These are phyloP conservation scores for Phaeomoniella chlamydospora DNA, from an alignment of 2,329 filamentous ascomycete genomes.

Conservation along the genomic window DNA sequence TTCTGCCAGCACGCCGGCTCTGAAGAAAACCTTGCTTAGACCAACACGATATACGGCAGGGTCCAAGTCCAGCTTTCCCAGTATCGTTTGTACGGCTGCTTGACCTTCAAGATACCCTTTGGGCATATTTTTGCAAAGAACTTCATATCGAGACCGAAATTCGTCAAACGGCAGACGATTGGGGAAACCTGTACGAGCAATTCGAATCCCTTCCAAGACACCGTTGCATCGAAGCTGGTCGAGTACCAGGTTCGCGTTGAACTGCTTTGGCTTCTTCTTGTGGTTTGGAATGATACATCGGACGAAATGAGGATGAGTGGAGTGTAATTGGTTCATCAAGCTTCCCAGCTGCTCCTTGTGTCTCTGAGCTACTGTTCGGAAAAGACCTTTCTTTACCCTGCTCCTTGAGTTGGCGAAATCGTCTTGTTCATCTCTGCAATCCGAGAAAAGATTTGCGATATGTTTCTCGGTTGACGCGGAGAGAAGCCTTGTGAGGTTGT, in stretches of 20 bases:
- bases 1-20: conserved; percentile 87
- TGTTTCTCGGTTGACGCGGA: conserved; percentile 72
- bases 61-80: conserved; percentile 79
- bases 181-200: conserved; percentile 91
- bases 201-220: conserved; percentile 96
- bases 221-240: conserved; percentile 97
- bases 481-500: conserved; percentile 84
- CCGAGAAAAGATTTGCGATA: conserved; percentile 68
- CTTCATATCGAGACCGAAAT: conserved; percentile 90
- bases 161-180: conserved; percentile 86
- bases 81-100: conserved; percentile 67
- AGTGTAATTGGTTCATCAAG: conserved; percentile 85
- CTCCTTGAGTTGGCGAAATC: conserved; percentile 53
- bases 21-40: conserved; percentile 94
- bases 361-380: conserved; percentile 88
- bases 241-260: conserved; percentile 80
- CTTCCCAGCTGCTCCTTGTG: conserved; percentile 98
- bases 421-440: conserved; percentile 74
- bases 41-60: conserved; percentile 80
- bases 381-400: conserved; percentile 90
- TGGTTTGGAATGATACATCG: conserved; percentile 96
- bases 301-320: conserved; percentile 95
- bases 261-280: conserved; percentile 89
- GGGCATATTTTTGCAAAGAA: conserved; percentile 77
- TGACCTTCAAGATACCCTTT: conserved; percentile 87